These are phyloP conservation scores for Pyrenochaeta sp. DNA, from an alignment of 2,329 filamentous ascomycete species.

Conservation along the genomic window DNA sequence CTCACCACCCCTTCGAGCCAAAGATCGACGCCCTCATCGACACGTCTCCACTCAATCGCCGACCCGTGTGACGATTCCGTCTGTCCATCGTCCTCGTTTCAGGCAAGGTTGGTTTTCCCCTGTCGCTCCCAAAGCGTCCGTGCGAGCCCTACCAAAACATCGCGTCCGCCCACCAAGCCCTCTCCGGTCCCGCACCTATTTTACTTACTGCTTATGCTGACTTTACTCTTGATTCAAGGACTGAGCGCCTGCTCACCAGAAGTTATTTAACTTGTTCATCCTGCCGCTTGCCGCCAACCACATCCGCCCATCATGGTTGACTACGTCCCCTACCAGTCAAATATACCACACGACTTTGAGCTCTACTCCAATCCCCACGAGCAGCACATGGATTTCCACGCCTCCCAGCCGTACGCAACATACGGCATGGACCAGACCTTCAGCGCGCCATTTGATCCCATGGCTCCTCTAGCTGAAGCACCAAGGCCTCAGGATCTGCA, in stretches of 20 bases:
- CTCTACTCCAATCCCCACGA: slow-evolving; percentile 46
- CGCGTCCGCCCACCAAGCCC: slow-evolving; percentile 15
- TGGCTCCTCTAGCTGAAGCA: slow-evolving; percentile 42
- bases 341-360: slow-evolving; percentile 49
- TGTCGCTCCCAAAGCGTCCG: slow-evolving; percentile 32
- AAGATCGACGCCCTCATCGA: slow-evolving; percentile 33
- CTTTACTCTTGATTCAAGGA: slow-evolving; percentile 24
- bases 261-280: slow-evolving; percentile 13
- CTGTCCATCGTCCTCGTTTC: slow-evolving; percentile 32
- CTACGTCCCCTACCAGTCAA: slow-evolving; percentile 37
- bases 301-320: slow-evolving; percentile 44
- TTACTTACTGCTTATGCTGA: slow-evolving; percentile 42
- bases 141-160: slow-evolving; percentile 26
- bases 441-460: slow-evolving; percentile 46
- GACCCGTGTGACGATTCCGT: slow-evolving; percentile 37
- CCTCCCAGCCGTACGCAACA: slow-evolving; percentile 36
- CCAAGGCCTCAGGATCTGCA: slow-evolving; percentile 45
- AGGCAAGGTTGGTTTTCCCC: slow-evolving; percentile 44
- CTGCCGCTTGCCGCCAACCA: slow-evolving; percentile 8
- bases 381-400: slow-evolving; percentile 41
- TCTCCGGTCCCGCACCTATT: slow-evolving; percentile 14
- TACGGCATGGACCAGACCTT: slow-evolving; percentile 46
- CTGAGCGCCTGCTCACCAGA: slow-evolving; percentile 23
- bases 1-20: slow-evolving; percentile 25
- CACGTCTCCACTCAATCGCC: slow-evolving; percentile 32